These are phyloP conservation scores for Colletotrichum brevisporum DNA, from an alignment of 2,329 filamentous ascomycete genomes.

Conservation along the genomic window DNA sequence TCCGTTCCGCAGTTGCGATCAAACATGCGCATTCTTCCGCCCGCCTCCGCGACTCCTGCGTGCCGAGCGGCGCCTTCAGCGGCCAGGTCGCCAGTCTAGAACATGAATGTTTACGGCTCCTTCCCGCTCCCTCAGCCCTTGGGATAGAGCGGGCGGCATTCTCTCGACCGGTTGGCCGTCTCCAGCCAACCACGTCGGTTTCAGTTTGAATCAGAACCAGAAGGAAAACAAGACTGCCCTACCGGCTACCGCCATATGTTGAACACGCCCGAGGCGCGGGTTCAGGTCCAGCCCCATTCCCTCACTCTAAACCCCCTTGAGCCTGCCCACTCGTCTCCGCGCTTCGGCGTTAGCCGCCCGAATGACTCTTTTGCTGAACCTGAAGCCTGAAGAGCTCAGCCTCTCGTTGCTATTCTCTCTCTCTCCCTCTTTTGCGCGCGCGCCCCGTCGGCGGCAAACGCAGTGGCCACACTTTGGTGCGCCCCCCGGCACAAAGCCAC, in stretches of 20 bases:
- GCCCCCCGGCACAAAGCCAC: too few relatives aligned
- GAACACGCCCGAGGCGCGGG: conserved; percentile 1
- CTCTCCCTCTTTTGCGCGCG: neutral
- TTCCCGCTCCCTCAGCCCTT: conserved; percentile 19
- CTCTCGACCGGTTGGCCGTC: conserved; percentile 2
- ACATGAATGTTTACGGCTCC: conserved; percentile 30
- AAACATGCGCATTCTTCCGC: conserved; percentile 1
- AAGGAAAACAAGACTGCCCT: too few relatives aligned
- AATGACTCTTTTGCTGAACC: neutral
- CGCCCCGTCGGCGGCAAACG: conserved; percentile 15
- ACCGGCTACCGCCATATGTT: neutral
- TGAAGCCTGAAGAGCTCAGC: neutral
- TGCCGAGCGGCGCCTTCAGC: neutral
- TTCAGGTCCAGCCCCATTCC: conserved; percentile 6
- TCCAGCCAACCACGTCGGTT: conserved; percentile 20
- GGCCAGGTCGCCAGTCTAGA: conserved; percentile 17
- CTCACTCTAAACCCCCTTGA: neutral
- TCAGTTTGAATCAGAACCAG: conserved; percentile 28
- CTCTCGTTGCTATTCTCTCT: neutral
- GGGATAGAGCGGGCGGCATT: conserved; percentile 1
- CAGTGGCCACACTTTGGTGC: conserved; percentile 9
- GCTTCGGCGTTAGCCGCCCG: conserved; percentile 31
- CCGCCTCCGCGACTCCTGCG: neutral
- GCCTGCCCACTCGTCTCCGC: conserved; percentile 4
- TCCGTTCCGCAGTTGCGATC: conserved; percentile 10